Evolutionary conservation across 2,329 filamentous ascomycete species (phyloP), one percentile per base, ranked within the genome.

Genomic region (Blastomyces emzantsi): DNA sequence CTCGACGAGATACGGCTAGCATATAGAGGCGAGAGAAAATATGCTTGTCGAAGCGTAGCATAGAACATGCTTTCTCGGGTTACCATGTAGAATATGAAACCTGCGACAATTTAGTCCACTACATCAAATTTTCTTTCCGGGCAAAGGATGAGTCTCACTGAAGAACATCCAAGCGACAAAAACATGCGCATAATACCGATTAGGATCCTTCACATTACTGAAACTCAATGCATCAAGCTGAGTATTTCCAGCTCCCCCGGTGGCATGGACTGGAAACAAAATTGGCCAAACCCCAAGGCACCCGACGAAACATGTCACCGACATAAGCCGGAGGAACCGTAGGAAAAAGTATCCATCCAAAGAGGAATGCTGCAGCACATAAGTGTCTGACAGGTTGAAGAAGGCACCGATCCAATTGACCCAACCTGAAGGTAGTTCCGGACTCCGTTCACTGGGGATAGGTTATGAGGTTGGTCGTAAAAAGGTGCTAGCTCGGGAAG

Each of bases 281-380:
- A 97, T 82, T 0, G 94, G 93, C 89, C 90, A 96, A 47, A 90
- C 91, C 65, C 97, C 87, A 68, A 85, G 78, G 70, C 89, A 90
- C 58, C 93, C 94, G 7, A 90, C 87, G 39, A 97, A 83, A 74
- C 88, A 92, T 66, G 93, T 88, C 64, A 89, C 82, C 66, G 88
- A 87, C 54, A 90, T 80, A 55, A 94, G 88, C 69, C 90, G 88
- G 66, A 97, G 78, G 70, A 93, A 96, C 28, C 93, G 90, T 30
- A 97, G 81, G 75, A 95, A 96, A 55, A 97, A 87, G 76, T 92
- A 97, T 30, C 90, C 90, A 74, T 97, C 93, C 61, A 97, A 84
- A 0, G 92, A 95, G 68, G 92, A 90, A 77, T 95, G 90, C 70
- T 94, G 90, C 8, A 97, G 85, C n/a, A 92, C 85, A 72, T 90